Conservation (phyloP, 1,284 basidiomycete genomes). For the Ustilago hordei region DNA sequence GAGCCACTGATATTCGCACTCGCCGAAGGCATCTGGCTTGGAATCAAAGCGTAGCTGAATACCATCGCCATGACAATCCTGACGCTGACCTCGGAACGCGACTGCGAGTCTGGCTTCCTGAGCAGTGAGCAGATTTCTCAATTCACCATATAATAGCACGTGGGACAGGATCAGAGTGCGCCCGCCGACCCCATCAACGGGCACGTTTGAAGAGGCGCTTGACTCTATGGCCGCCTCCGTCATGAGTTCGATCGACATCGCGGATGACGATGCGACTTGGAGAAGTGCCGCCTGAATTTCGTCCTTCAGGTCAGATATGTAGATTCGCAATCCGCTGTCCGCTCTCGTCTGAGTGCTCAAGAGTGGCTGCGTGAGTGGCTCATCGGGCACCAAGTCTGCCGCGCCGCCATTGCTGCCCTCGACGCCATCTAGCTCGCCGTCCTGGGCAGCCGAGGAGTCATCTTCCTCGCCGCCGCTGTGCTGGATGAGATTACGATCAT, state of each 20-base stretch:
- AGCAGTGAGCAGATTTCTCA: neutral
- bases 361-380: constrained; percentile 15
- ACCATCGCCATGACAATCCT: neutral
- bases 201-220: neutral
- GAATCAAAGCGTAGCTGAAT: neutral
- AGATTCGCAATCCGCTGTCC: neutral
- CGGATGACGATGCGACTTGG: constrained; percentile 1
- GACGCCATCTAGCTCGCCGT: neutral
- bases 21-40: neutral
- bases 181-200: neutral
- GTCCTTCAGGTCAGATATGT: constrained; percentile 10
- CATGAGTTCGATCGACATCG: constrained; percentile 21
- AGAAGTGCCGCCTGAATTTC: constrained; percentile 7
- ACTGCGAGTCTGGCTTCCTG: constrained; percentile 9
- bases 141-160: neutral
- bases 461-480: neutral
- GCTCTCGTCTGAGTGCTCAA: constrained; percentile 15
- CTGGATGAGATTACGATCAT: constrained; percentile 50
- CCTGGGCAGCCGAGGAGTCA: neutral
- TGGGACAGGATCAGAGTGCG: neutral
- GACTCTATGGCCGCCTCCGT: constrained; percentile 18
- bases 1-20: constrained; percentile 5
- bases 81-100: neutral
- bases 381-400: neutral
- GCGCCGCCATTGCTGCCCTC: neutral